Conservation (phyloP, 1,139 yeast species). For the Geotrichum citri-aurantii region DNA sequence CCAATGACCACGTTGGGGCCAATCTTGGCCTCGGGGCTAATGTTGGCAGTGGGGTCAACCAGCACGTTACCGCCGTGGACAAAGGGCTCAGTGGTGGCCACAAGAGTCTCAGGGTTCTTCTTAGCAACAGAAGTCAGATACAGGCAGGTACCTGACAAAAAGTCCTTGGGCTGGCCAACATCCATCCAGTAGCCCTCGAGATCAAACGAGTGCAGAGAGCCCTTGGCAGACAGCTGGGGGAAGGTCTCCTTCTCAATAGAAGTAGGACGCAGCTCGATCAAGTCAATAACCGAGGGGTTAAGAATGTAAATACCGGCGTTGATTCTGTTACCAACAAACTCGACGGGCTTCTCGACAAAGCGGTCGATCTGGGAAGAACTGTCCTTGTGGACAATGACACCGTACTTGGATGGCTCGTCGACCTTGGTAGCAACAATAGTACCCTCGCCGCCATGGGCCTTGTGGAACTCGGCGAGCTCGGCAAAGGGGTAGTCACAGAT, state of each 20-base stretch:
- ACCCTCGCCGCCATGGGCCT: conserved; percentile 94
- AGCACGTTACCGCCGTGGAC: conserved; percentile 92
- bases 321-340: conserved; percentile 83
- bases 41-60: conserved; percentile 91
- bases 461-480: conserved; percentile 90
- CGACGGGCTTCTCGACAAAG: conserved; percentile 98
- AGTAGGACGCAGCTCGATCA: conserved; percentile 96
- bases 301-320: conserved; percentile 95
- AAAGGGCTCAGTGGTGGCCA: conserved; percentile 55
- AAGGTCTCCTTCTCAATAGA: conserved; percentile 99
- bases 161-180: conserved; percentile 99
- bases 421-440: conserved; percentile 99
- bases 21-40: conserved; percentile 87
- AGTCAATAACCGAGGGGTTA: conserved; percentile 94
- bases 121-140: conserved; percentile 83
- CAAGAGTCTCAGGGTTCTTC: conserved; percentile 67
- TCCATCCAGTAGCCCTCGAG: conserved; percentile 99
- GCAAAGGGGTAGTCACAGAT: conserved; percentile 97
- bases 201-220: conserved; percentile 88
- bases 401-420: conserved; percentile 98
- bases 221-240: conserved; percentile 90
- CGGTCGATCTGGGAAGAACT: conserved; percentile 93
- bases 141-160: conserved; percentile 90
- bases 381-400: conserved; percentile 97
- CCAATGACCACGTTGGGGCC: conserved; percentile 99